Conservation (phyloP, 371 early-diverging fungal genomes). For the Choanephora cucurbitarum region DNA sequence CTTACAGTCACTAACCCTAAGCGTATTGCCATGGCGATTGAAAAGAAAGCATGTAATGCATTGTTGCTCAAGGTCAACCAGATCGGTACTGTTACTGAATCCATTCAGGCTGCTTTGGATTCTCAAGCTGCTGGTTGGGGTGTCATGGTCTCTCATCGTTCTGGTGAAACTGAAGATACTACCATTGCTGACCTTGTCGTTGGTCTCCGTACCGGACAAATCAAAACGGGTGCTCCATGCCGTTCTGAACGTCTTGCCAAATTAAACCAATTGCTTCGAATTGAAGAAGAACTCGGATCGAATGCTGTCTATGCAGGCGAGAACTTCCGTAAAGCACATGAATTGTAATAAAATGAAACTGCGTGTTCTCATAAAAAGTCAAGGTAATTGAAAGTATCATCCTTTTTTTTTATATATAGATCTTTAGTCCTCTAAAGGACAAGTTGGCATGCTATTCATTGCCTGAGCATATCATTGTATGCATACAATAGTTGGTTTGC, state of each 20-base stretch:
- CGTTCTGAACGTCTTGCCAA: conserved; percentile 97
- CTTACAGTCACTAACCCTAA: conserved; percentile 98
- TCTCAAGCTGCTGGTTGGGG: conserved; percentile 90
- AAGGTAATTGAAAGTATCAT: no score
- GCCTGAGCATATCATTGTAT: no score
- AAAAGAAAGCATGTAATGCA: conserved; percentile 94
- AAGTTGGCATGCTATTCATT: no score
- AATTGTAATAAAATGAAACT: no score
- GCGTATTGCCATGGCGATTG: conserved; percentile 88
- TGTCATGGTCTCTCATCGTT: conserved; percentile 99
- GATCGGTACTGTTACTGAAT: conserved; percentile 97
- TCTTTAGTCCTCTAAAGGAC: no score
- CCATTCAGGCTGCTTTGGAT: conserved; percentile 79
- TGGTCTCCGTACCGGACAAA: conserved; percentile 96
- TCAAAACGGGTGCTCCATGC: conserved; percentile 99
- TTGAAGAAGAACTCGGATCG: conserved; percentile 85
- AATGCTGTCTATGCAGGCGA: conserved; percentile 90
- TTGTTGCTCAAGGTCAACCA: conserved; percentile 99
- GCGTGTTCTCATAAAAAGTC: no score
- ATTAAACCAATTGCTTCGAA: conserved; percentile 98
- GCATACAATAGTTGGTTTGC: no score
- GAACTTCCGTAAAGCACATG: conserved; percentile 85
- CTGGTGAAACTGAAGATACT: conserved; percentile 99
- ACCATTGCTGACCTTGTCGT: conserved; percentile 99
- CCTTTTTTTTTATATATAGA: conserved; percentile 6